These are phyloP conservation scores for Pseudogymnoascus sp. DNA, from an alignment of 2,329 filamentous ascomycete genomes.

Conservation along the genomic window DNA sequence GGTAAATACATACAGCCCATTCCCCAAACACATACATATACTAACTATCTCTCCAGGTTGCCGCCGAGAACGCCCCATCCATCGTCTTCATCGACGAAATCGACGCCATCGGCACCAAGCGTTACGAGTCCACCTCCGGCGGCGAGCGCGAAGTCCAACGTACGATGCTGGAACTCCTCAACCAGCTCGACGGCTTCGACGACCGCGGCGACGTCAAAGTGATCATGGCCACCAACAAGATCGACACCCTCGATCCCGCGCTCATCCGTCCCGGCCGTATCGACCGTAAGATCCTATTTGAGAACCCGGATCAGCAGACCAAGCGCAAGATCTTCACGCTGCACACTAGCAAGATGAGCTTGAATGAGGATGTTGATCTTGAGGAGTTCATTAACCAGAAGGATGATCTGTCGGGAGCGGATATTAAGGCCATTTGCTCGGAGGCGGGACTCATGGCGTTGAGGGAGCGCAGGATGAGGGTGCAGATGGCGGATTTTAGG, in stretches of 20 bases:
- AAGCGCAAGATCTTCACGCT: conserved; percentile 96
- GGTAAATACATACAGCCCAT: conserved; percentile 35
- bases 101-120: conserved; percentile 96
- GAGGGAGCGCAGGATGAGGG: conserved; percentile 90
- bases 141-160: conserved; percentile 96
- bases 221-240: conserved; percentile 99
- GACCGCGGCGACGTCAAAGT: conserved; percentile 98
- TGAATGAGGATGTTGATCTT: conserved; percentile 92
- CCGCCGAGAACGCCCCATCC: conserved; percentile 88
- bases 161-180: conserved; percentile 96
- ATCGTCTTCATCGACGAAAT: conserved; percentile 99
- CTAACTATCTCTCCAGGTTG: conserved; percentile 48
- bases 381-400: conserved; percentile 99
- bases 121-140: conserved; percentile 93
- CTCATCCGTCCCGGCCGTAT: conserved; percentile 96
- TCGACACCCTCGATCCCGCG: conserved; percentile 91
- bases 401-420: conserved; percentile 91
- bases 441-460: conserved; percentile 92
- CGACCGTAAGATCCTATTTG: conserved; percentile 86
- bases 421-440: conserved; percentile 98
- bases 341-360: conserved; percentile 97
- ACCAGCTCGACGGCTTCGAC: conserved; percentile 97
- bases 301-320: conserved; percentile 71
- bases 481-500: conserved; percentile 98
- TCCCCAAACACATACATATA: conserved; percentile 7